These are phyloP conservation scores for Neopestalotiopsis sp. DNA, from an alignment of 2,329 filamentous ascomycete species.

Conservation along the genomic window DNA sequence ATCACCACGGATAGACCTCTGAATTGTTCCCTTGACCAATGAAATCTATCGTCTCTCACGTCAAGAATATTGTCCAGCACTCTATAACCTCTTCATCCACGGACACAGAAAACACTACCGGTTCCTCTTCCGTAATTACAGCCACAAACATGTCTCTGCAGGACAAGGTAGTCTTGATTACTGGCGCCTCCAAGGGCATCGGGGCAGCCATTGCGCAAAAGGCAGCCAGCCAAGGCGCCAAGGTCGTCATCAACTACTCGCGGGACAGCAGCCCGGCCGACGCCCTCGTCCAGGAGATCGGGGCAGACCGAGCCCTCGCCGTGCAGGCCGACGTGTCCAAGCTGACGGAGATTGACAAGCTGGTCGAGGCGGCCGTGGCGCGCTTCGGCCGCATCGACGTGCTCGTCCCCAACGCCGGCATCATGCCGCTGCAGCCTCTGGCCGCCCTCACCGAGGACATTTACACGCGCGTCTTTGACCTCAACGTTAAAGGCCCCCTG, in stretches of 20 bases:
- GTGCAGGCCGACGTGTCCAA: conserved; percentile 61
- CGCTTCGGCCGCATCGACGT: conserved; percentile 64
- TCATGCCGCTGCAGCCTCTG: conserved; percentile 56
- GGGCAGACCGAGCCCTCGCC: conserved; percentile 56
- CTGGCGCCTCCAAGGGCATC: conserved; percentile 64
- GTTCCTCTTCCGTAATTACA: not conserved
- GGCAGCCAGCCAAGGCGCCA: conserved; percentile 61
- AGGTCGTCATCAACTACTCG: conserved; percentile 64
- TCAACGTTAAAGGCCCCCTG: conserved; percentile 64
- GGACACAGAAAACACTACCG: not conserved
- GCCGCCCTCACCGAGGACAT: conserved; percentile 53
- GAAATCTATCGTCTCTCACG: conserved; percentile 4
- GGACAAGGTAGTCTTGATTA: conserved; percentile 55
- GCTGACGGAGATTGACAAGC: conserved; percentile 49
- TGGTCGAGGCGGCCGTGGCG: conserved; percentile 54
- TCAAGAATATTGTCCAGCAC: not conserved
- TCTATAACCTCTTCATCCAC: not conserved
- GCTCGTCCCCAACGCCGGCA: conserved; percentile 60
- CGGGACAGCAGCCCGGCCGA: conserved; percentile 52
- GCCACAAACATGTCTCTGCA: conserved; percentile 36
- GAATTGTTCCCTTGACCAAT: not conserved
- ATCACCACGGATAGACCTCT: not conserved
- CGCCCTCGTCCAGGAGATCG: conserved; percentile 49
- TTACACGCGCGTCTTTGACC: conserved; percentile 53
- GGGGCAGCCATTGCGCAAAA: conserved; percentile 63